Conservation (phyloP, 2,329 filamentous ascomycete species). For the Pestalotiopsis sp. region DNA sequence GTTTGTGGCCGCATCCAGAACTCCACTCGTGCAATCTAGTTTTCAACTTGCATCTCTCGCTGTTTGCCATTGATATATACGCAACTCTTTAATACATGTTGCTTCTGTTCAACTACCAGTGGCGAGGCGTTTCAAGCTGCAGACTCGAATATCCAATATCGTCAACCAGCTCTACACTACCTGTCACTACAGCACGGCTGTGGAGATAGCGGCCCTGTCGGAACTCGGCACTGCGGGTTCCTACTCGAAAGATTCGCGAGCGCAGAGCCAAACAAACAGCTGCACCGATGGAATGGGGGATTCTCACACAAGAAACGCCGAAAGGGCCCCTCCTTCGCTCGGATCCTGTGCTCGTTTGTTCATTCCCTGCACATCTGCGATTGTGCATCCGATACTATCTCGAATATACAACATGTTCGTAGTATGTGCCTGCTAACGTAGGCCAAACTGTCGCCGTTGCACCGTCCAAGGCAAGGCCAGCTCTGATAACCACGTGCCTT, state of each 20-base stretch:
- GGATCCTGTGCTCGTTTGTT: neutral
- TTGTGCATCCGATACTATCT: neutral
- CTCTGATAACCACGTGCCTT: neutral
- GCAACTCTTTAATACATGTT: neutral
- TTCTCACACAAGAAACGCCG: neutral
- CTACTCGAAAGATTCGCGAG: neutral
- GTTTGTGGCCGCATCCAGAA: too few species aligned
- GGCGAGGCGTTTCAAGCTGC: neutral
- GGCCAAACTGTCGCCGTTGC: neutral
- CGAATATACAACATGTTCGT: neutral
- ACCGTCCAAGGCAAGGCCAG: neutral
- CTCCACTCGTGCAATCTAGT: too few species aligned
- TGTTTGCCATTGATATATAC: neutral
- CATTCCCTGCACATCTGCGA: neutral
- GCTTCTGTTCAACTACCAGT: neutral
- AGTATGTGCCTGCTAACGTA: neutral
- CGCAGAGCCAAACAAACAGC: neutral
- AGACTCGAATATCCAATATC: neutral
- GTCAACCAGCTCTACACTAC: neutral
- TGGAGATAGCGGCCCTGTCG: neutral
- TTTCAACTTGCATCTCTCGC: too few species aligned
- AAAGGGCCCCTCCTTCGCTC: neutral
- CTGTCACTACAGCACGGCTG: neutral
- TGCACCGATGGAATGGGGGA: neutral
- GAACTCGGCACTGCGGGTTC: conserved; percentile 5